A percentile compares a stretch with the other conserved stretches of the same genome.
phyloP scores from a whole-genome alignment of 768 basidiomycete species.

The Leccinellum luteum region DNA sequence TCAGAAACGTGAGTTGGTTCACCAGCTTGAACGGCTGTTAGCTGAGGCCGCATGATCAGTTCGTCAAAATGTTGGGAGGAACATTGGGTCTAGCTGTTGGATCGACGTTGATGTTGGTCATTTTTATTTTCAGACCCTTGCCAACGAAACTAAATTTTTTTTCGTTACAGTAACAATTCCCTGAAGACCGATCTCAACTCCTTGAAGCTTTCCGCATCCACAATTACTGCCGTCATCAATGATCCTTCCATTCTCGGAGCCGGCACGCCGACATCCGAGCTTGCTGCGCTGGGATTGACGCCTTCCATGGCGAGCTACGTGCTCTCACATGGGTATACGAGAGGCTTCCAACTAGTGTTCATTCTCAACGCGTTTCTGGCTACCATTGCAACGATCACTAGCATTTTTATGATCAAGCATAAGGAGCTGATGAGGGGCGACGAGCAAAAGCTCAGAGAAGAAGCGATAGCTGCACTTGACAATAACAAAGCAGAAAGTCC shows the following conservation, averaged over 20 bases:
- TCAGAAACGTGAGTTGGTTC: constrained; percentile 48
- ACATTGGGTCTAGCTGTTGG: constrained; percentile 64
- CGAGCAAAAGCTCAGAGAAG: constrained; percentile 47
- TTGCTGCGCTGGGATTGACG: constrained; percentile 37
- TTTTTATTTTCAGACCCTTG: constrained; percentile 6
- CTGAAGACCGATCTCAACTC: constrained; percentile 40
- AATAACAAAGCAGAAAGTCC: neutral
- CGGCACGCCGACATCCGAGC: constrained; percentile 30
- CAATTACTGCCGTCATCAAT: constrained; percentile 46
- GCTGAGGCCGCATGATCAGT: constrained; percentile 37
- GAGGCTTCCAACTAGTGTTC: constrained; percentile 59
- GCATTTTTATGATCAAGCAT: constrained; percentile 59
- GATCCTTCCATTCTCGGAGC: constrained; percentile 42
- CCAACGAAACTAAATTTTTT: neutral
- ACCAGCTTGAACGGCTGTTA: neutral
- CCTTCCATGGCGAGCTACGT: constrained; percentile 37
- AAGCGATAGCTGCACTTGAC: constrained; percentile 28
- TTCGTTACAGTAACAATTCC: constrained; percentile 41
- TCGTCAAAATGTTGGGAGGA: constrained; percentile 68
- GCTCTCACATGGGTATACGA: constrained; percentile 49
- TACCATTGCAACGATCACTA: constrained; percentile 51
- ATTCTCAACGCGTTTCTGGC: constrained; percentile 57
- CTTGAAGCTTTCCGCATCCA: constrained; percentile 36
- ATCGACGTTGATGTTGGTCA: constrained; percentile 50
- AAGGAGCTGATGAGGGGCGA: constrained; percentile 58